These are phyloP conservation scores for Ceratobasidium sp. DNA, from an alignment of 1,284 basidiomycete species.

Conservation along the genomic window DNA sequence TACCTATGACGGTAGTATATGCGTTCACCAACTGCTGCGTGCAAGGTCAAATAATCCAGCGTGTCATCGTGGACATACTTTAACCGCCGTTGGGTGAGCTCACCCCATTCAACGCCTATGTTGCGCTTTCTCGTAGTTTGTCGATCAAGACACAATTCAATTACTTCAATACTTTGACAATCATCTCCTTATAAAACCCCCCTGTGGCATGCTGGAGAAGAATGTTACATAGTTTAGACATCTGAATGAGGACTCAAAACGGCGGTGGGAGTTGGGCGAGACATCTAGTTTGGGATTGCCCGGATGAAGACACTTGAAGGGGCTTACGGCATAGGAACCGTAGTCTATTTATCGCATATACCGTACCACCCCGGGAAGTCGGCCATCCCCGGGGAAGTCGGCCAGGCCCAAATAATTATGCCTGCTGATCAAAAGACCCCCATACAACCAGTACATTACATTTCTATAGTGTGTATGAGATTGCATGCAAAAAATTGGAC, in stretches of 20 bases:
- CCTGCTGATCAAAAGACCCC: too few relatives aligned
- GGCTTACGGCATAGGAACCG: too few relatives aligned
- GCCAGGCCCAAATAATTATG: too few relatives aligned
- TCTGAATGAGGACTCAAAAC: not conserved
- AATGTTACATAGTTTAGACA: not conserved
- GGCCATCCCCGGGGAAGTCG: too few relatives aligned
- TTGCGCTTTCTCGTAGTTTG: conserved; percentile 55
- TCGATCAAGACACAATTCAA: conserved; percentile 54
- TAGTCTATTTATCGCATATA: not conserved
- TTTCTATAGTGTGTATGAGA: too few relatives aligned
- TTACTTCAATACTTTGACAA: conserved; percentile 54
- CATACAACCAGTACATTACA: too few relatives aligned
- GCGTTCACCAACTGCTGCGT: conserved; percentile 58
- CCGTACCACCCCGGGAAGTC: too few relatives aligned
- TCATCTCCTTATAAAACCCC: not conserved
- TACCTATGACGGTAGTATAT: conserved; percentile 56
- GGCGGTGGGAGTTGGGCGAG: not conserved
- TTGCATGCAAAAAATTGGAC: too few relatives aligned
- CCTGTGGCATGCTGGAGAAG: not conserved
- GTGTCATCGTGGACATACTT: conserved; percentile 56
- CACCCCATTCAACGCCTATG: conserved; percentile 56
- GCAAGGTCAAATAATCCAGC: conserved; percentile 56
- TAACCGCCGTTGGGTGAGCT: conserved; percentile 53
- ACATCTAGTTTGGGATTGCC: not conserved
- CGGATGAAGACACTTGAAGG: too few relatives aligned